Percentiles rank a stretch among this genome's conserved stretches.
Evolutionary conservation across 2,329 filamentous ascomycete genomes (phyloP).

Genomic region (Calonectria henricotiae): DNA sequence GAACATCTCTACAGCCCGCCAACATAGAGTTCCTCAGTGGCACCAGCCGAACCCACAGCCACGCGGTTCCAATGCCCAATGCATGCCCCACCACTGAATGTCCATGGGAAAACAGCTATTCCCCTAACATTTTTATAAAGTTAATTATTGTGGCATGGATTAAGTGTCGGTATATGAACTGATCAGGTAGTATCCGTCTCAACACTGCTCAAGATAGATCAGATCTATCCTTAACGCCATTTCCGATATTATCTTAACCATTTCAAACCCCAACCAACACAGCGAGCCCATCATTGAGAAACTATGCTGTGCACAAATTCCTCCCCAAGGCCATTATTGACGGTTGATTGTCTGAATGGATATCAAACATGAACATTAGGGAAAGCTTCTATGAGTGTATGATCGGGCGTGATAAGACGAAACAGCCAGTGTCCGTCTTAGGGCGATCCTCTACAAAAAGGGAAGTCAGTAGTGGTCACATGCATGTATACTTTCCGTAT

Average conservation of each 20-base stretch:
- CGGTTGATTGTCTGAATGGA: background rate
- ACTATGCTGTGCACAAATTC: background rate
- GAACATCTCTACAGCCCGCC: background rate
- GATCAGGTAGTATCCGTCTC: too few relatives aligned
- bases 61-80: background rate
- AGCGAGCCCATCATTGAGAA: background rate
- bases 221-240: background rate
- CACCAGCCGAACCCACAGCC: background rate
- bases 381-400: background rate
- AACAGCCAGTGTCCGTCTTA: background rate
- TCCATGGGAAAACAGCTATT: too few relatives aligned
- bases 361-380: background rate
- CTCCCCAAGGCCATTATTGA: background rate
- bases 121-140: background rate
- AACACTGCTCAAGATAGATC: background rate
- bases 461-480: background rate
- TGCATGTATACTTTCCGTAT: background rate
- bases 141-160: too few relatives aligned
- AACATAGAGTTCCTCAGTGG: background rate
- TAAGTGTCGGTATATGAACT: too few relatives aligned
- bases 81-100: background rate
- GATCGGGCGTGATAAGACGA: background rate
- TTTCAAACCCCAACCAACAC: background rate
- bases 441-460: background rate
- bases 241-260: background rate